Percentiles rank a stretch among this genome's conserved stretches.
These are phyloP conservation scores for Ganoderma lingzhi DNA, from an alignment of 1,284 basidiomycete species.

Conservation along the genomic window DNA sequence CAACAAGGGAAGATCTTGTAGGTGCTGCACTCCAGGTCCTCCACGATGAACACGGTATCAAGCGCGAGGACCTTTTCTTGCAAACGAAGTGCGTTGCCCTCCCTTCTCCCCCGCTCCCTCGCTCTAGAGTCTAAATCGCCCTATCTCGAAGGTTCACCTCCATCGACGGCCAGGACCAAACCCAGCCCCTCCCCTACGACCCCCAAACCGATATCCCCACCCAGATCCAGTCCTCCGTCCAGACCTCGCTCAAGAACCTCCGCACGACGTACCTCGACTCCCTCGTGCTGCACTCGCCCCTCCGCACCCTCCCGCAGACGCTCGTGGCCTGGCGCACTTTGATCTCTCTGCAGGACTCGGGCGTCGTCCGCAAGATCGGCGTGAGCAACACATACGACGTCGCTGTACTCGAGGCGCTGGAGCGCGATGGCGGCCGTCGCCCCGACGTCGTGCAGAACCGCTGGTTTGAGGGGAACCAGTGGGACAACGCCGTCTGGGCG, in stretches of 20 bases:
- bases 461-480: slow-evolving; percentile 83
- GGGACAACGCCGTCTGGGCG: slow-evolving; percentile 69
- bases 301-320: slow-evolving; percentile 65
- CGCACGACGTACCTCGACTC: slow-evolving; percentile 76
- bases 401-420: slow-evolving; percentile 58
- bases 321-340: slow-evolving; percentile 73
- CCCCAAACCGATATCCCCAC: slow-evolving; percentile 57
- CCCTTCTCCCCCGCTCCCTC: neutral
- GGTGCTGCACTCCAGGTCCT: slow-evolving; percentile 69
- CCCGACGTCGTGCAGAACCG: slow-evolving; percentile 83
- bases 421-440: slow-evolving; percentile 53
- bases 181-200: slow-evolving; percentile 78
- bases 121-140: neutral
- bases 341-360: slow-evolving; percentile 65
- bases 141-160: slow-evolving; percentile 67
- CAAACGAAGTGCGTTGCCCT: slow-evolving; percentile 74
- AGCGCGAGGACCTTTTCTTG: slow-evolving; percentile 43
- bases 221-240: slow-evolving; percentile 73
- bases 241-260: slow-evolving; percentile 70
- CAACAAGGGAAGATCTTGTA: slow-evolving; percentile 79
- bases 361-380: slow-evolving; percentile 70
- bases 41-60: slow-evolving; percentile 45
- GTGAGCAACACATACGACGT: slow-evolving; percentile 82
- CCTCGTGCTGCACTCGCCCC: slow-evolving; percentile 80
- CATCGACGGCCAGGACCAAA: slow-evolving; percentile 72